phyloP scores from a whole-genome alignment of 2,329 filamentous ascomycete species.

The Hypoxylon sp. region DNA sequence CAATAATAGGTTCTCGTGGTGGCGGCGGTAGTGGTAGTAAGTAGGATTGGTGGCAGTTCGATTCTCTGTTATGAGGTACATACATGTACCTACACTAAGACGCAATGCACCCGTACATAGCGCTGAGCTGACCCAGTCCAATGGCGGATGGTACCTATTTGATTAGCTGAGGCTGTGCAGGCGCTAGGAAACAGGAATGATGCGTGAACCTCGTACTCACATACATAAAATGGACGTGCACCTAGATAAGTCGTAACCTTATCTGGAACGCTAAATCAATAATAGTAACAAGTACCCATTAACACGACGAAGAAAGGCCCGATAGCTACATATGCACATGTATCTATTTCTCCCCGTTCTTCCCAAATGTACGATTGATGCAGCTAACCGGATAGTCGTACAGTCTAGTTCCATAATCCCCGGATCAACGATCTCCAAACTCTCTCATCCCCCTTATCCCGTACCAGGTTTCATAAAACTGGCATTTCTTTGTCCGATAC shows the following conservation, averaged over 20 bases:
- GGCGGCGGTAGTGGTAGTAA: slow-evolving; percentile 17
- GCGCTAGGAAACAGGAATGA: slow-evolving; percentile 36
- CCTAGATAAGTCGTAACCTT: slow-evolving; percentile 4
- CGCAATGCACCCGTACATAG: slow-evolving; percentile 7
- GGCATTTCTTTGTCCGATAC: background rate
- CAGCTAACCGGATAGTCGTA: background rate
- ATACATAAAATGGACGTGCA: background rate
- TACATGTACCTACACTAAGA: slow-evolving; percentile 1
- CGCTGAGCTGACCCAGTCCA: slow-evolving; percentile 26
- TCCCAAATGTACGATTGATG: background rate
- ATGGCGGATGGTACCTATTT: slow-evolving; percentile 18
- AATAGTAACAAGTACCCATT: background rate
- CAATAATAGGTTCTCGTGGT: slow-evolving; percentile 32
- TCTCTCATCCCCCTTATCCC: slow-evolving; percentile 7
- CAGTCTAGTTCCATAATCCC: background rate
- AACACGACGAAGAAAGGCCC: background rate
- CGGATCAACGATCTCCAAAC: slow-evolving; percentile 7
- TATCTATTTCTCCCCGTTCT: background rate
- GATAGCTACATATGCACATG: slow-evolving; percentile 2
- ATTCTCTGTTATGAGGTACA: slow-evolving; percentile 22
- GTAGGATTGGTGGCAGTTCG: slow-evolving; percentile 8
- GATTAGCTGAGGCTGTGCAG: slow-evolving; percentile 39
- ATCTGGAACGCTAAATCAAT: background rate
- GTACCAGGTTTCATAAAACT: slow-evolving; percentile 17
- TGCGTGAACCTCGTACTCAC: slow-evolving; percentile 16